Conservation (phyloP, 768 basidiomycete species). For the Hortiboletus campestris region DNA sequence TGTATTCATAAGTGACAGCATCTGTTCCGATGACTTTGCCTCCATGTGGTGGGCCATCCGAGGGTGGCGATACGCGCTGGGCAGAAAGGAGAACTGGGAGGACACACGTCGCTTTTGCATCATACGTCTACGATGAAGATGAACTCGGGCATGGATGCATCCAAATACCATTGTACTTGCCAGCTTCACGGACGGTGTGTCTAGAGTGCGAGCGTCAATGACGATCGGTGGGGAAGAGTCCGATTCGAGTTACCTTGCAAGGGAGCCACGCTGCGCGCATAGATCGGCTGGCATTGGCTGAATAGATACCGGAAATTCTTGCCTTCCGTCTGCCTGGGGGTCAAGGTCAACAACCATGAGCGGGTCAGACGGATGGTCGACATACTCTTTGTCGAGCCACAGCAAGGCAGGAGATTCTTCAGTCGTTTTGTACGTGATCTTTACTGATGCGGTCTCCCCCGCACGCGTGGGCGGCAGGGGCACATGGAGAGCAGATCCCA, state of each 20-base stretch:
- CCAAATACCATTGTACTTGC: slow-evolving; percentile 38
- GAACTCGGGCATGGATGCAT: background rate
- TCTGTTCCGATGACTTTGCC: slow-evolving; percentile 77
- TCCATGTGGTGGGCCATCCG: slow-evolving; percentile 65
- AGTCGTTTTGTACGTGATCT: slow-evolving; percentile 73
- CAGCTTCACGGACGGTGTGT: slow-evolving; percentile 85
- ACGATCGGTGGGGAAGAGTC: background rate
- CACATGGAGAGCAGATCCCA: slow-evolving; percentile 76
- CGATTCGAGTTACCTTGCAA: slow-evolving; percentile 57
- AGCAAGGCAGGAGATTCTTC: slow-evolving; percentile 74
- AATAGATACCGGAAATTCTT: slow-evolving; percentile 84
- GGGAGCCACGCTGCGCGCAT: slow-evolving; percentile 76
- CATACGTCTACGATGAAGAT: slow-evolving; percentile 61
- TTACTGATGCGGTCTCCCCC: slow-evolving; percentile 45
- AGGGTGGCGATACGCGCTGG: slow-evolving; percentile 70
- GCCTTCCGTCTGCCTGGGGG: slow-evolving; percentile 75
- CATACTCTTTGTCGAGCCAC: slow-evolving; percentile 80
- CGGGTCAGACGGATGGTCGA: background rate
- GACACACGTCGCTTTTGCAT: slow-evolving; percentile 71
- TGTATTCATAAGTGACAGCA: slow-evolving; percentile 68
- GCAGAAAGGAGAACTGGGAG: slow-evolving; percentile 88
- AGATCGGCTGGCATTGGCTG: slow-evolving; percentile 92
- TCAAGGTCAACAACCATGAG: background rate
- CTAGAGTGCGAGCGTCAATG: slow-evolving; percentile 34
- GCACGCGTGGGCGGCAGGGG: slow-evolving; percentile 38